These are phyloP conservation scores for Claviceps africana DNA, from an alignment of 2,329 filamentous ascomycete genomes.

Conservation along the genomic window DNA sequence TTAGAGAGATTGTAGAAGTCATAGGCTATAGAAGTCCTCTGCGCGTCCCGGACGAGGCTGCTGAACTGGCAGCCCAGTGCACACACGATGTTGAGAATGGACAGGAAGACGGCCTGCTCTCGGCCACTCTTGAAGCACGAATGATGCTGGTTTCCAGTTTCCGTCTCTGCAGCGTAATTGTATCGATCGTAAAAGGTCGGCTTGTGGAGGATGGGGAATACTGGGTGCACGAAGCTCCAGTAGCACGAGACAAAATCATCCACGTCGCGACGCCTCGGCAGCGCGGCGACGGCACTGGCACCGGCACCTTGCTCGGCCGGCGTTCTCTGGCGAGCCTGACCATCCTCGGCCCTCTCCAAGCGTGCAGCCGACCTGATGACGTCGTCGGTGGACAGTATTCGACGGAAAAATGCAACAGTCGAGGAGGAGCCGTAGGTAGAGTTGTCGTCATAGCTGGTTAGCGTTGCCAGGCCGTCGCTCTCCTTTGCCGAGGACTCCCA, in stretches of 20 bases:
- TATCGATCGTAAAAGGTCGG: background rate
- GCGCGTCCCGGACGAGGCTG: background rate
- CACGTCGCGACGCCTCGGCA: background rate
- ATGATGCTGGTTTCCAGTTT: background rate
- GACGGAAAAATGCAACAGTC: conserved; percentile 3
- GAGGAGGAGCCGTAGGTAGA: conserved; percentile 3
- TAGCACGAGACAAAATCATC: conserved; percentile 2
- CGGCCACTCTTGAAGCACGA: background rate
- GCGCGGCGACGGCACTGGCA: background rate
- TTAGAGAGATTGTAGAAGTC: conserved; percentile 1
- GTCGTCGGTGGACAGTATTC: background rate
- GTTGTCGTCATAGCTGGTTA: conserved; percentile 2
- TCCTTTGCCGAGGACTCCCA: conserved; percentile 1
- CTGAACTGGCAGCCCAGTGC: conserved; percentile 4
- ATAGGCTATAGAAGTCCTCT: conserved; percentile 1
- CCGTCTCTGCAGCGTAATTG: background rate
- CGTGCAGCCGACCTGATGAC: background rate
- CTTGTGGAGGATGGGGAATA: conserved; percentile 2
- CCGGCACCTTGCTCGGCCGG: background rate
- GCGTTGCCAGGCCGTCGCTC: conserved; percentile 3
- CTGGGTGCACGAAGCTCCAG: conserved; percentile 3
- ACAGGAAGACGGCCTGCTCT: conserved; percentile 1
- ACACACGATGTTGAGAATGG: conserved; percentile 2
- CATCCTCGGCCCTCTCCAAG: background rate
- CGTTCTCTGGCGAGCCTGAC: background rate